Base-by-base conservation (phyloP, 768 basidiomycete species). In the Boletus huronensis region DNA sequence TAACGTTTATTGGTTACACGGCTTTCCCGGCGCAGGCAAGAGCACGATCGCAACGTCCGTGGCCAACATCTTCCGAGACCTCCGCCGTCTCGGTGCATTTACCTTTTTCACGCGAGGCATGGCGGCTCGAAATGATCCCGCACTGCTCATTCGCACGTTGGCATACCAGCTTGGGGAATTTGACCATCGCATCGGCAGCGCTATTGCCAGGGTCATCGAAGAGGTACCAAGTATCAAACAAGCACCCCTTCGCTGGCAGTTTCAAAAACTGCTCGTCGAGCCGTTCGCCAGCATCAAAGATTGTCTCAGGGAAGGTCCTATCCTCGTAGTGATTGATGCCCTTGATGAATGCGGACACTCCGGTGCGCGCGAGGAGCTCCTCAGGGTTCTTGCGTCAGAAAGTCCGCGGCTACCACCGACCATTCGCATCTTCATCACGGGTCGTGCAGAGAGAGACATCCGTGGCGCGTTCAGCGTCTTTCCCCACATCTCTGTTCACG, bases 11-110 rank as follows among this genome's bases (percentile, higher is more conserved):
- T 74, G 73, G 72, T 49, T 74, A 28, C 60, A 69, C 31, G 72
- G 73, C 8, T 65, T 71, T 34, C 71, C 73, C 0, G 72, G 72
- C 17, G 53, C 71, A 6, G 74, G 73, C 11, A 74, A 74, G 61
- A 75, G 73, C 35, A 66, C 73, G 2, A 58, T 74, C 21, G 50
- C 73, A 5, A 75, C 68, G 0, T 74, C 74, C 0, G 52, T 73
- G 13, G 73, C 73, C 34, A 66, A 70, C 48, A 43, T 72, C 26
- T 70, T 69, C 26, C 59, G 66, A n/a, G 60, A 70, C 1, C 53
- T 67, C 6, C 65, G 65, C 13, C 69, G 67, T 31, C 74, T 74
- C 6, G 73, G 74, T 8, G 70, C 73, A 2, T 74, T 71, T 47
- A 31, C 59, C 4, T 72, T 75, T 38, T 74, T 75, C 59, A 62